A percentile compares a stretch with the other conserved stretches of the same genome.
These are phyloP conservation scores for Claviceps pusilla DNA, from an alignment of 2,329 filamentous ascomycete genomes.

Conservation along the genomic window DNA sequence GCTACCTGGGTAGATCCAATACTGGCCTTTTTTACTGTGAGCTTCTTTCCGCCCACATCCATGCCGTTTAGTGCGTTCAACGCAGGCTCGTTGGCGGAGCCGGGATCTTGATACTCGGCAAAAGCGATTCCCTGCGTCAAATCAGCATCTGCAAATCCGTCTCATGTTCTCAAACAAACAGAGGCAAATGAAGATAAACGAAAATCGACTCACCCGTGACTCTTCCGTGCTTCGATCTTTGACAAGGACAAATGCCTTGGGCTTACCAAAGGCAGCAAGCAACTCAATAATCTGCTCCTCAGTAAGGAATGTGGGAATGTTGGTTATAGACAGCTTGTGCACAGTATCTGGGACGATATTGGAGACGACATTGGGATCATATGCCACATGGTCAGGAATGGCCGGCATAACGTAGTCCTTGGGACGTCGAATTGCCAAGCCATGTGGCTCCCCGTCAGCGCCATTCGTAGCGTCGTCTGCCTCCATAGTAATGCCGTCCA, in stretches of 20 bases:
- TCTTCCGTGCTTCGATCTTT: conserved; percentile 77
- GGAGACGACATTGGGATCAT: conserved; percentile 63
- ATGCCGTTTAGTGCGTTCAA: conserved; percentile 86
- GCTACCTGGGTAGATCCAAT: conserved; percentile 87
- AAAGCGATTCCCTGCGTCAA: conserved; percentile 74
- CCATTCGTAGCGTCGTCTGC: conserved; percentile 46
- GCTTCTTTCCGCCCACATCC: conserved; percentile 72
- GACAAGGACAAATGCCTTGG: conserved; percentile 82
- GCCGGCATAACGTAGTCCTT: conserved; percentile 95
- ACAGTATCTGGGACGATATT: conserved; percentile 77
- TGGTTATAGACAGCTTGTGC: conserved; percentile 87
- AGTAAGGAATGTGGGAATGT: conserved; percentile 73
- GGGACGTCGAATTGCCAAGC: conserved; percentile 67
- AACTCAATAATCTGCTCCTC: conserved; percentile 89
- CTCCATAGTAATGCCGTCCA: conserved; percentile 83
- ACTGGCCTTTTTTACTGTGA: conserved; percentile 79
- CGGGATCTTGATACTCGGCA: conserved; percentile 76
- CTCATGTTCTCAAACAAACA: not conserved
- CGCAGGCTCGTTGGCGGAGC: conserved; percentile 59
- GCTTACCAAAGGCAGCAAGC: conserved; percentile 75
- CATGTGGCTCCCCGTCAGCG: conserved; percentile 36
- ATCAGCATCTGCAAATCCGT: conserved; percentile 15
- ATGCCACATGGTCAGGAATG: conserved; percentile 54
- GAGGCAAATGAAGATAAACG: not conserved
- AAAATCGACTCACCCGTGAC: conserved; percentile 48